Conservation (phyloP, 768 basidiomycete species). For the Cantharellus cinnabarinus region DNA sequence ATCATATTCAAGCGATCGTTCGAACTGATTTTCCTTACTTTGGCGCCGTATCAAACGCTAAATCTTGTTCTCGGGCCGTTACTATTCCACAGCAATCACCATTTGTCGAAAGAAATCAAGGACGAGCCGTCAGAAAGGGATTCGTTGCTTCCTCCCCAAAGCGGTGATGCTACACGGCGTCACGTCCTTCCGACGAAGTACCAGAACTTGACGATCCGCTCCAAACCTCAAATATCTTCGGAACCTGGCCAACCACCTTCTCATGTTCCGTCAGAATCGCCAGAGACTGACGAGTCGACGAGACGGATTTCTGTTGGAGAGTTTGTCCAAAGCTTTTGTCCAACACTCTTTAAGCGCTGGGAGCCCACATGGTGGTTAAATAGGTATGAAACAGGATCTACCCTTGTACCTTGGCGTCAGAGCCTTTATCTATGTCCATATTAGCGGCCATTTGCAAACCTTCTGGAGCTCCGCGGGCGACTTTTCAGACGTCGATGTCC, state of each 20-base stretch:
- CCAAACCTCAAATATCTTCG: background rate
- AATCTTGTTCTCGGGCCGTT: background rate
- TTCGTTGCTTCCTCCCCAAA: background rate
- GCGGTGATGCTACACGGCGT: background rate
- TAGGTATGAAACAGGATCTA: slow-evolving; percentile 12
- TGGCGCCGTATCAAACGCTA: background rate
- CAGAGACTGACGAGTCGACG: background rate
- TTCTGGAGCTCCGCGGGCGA: slow-evolving; percentile 19
- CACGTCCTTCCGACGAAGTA: background rate
- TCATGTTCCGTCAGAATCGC: background rate
- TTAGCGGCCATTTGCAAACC: slow-evolving; percentile 22
- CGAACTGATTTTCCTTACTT: background rate
- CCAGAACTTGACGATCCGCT: background rate
- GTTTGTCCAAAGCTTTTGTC: slow-evolving; percentile 4
- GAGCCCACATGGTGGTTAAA: slow-evolving; percentile 19
- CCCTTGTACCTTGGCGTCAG: background rate
- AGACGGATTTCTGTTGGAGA: background rate
- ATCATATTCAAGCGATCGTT: background rate
- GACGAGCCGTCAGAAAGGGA: background rate
- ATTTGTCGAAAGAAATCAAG: background rate
- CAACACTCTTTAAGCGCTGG: slow-evolving; percentile 11
- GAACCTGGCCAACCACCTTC: background rate
- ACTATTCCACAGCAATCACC: background rate
- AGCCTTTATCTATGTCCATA: background rate
- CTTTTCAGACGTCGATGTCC: slow-evolving; percentile 19